Evolutionary conservation across 2,329 filamentous ascomycete genomes (phyloP), one percentile per base, ranked within the genome.

Genomic region (Hypoxylon sp.): DNA sequence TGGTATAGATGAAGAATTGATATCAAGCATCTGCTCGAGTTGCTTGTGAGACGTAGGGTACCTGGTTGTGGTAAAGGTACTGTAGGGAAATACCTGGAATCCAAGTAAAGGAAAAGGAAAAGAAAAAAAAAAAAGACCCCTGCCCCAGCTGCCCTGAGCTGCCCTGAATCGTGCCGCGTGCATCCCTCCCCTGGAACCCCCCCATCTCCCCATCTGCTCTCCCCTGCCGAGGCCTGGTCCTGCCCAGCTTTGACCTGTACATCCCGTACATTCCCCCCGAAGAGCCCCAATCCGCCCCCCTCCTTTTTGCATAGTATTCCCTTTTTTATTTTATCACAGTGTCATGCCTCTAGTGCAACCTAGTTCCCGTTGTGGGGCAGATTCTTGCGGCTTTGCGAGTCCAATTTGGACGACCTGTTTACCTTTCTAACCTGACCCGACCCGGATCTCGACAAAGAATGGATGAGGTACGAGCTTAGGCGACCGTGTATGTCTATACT

Each of bases 331-430:
- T 11, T 55, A 59, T 56, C 55, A 47, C 46, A 24, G 59, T 62
- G 54, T 58, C 48, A 58, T 65, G 41, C 57, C 55, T 62, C 47
- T 63, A 63, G 63, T 58, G 55, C 55, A 63, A 54, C 56, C 58
- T 66, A 66, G 63, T 45, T 64, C 63, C 63, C 63, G 63, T 59
- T 64, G 63, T 66, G 63, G 63, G 58, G 63, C 63, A 4, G 31
- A n/a, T n/a, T n/a, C 17, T 45, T 65, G 60, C 61, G 60, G 63
- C 61, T 66, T 62, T 59, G 57, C 26, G 51, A 56, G 50, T 58
- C 48, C 60, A 63, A 63, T 59, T 62, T 64, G 51, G 48, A 62
- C 61, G 61, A 55, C 60, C 58, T 56, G 38, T 31, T 38, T 53
- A 55, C 45, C 31, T 35, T 17, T n/a, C n/a, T n/a, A n/a, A n/a